Evolutionary conservation across 1,284 basidiomycete genomes (phyloP), one percentile per base, ranked within the genome.

Genomic region (Gastroboletus turbinatus): DNA sequence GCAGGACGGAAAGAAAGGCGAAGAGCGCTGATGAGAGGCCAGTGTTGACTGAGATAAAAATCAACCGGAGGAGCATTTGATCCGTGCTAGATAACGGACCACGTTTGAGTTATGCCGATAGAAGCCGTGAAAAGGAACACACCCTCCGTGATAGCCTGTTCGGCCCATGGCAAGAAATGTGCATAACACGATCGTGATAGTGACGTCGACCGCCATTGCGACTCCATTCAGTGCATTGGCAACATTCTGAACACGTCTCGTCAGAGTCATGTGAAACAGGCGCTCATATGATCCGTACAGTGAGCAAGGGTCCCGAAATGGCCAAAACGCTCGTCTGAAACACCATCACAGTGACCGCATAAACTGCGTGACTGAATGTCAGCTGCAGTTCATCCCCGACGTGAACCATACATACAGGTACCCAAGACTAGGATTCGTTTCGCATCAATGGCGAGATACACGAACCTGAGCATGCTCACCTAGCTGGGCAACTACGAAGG

Each of bases 11-110:
- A 33, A 67, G 36, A 42, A 66, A 57, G 14, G 65, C 67, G 5
- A 67, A 66, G n/a, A 66, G 32, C 4, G 67, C 57, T 2, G 65
- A 64, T 9, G 56, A 69, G 33, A 67, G 64, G 2, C 65, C 65
- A 9, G 64, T 61, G 46, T 69, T 63, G 42, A 69, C 56, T 29
- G 65, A 61, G 42, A 62, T 62, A 40, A 65, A 61, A 17, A 65
- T 67, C 60, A 69, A 2, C 16, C 67, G 60, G 29, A 51, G 50
- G 53, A 69, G 50, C 55, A 66, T 66, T 27, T 33, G 64, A 47
- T 66, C 67, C 30, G 61, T 65, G 44, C 64, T 57, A 17, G 25
- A 45, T 32, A 29, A 54, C 4, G 16, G 14, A 17, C 9, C 59
- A 39, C 29, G 52, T 17, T 47, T 51, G 42, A 53, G 38, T 21